These are phyloP conservation scores for Aspergillus diversus DNA, from an alignment of 495 filamentous ascomycete genomes.

Conservation along the genomic window DNA sequence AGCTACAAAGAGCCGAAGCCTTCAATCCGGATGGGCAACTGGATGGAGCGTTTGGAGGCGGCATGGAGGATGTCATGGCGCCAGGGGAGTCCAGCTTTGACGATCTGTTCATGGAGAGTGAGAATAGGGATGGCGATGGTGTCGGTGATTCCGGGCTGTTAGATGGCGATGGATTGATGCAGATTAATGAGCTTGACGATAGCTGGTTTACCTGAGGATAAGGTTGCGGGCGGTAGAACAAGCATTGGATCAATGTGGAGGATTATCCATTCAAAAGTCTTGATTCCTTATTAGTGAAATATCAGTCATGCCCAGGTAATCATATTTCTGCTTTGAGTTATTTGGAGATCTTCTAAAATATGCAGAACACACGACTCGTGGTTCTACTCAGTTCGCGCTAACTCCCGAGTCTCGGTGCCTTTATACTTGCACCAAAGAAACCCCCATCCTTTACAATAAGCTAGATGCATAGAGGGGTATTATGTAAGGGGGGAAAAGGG, in stretches of 20 bases:
- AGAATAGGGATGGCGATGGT: constrained; percentile 40
- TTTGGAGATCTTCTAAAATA: too few relatives aligned
- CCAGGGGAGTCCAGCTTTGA: constrained; percentile 55
- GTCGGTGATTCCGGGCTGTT: constrained; percentile 41
- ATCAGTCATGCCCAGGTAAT: too few relatives aligned
- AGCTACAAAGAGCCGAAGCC: constrained; percentile 38
- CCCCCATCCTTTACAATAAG: too few relatives aligned
- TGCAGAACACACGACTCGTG: too few relatives aligned
- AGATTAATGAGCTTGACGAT: constrained; percentile 49
- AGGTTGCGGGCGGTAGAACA: not conserved
- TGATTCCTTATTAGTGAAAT: too few relatives aligned
- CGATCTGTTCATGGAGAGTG: constrained; percentile 53
- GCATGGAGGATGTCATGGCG: constrained; percentile 45
- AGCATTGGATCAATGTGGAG: not conserved
- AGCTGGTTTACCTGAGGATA: constrained; percentile 45
- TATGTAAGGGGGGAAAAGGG: too few relatives aligned
- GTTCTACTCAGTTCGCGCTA: too few relatives aligned
- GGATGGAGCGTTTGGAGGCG: constrained; percentile 18
- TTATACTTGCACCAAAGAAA: too few relatives aligned
- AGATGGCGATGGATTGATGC: constrained; percentile 47
- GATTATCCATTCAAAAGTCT: too few relatives aligned
- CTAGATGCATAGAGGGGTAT: too few relatives aligned
- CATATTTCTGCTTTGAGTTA: too few relatives aligned
- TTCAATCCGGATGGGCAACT: constrained; percentile 17
- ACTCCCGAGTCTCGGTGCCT: too few relatives aligned